Conservation (phyloP, 192 early-diverging fungal genomes). For the Entomortierella parvispora region DNA sequence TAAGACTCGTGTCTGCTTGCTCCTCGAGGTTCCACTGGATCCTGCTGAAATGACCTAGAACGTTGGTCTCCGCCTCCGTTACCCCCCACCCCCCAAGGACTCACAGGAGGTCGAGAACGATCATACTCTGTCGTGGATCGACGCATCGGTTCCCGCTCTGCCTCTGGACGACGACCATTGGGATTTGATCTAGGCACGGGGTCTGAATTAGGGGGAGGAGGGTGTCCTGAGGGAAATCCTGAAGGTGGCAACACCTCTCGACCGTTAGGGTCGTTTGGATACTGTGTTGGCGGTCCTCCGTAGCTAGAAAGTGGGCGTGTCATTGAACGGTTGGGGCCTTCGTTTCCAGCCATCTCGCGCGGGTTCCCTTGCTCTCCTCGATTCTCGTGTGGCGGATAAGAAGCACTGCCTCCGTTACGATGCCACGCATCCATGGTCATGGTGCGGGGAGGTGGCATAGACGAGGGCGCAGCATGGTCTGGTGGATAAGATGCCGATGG, state of each 20-base stretch:
- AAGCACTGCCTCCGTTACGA: not conserved
- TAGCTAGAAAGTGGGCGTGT: no score
- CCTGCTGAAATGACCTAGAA: conserved; percentile 32
- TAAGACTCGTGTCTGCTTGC: conserved; percentile 22
- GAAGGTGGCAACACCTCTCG: no score
- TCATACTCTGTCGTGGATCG: conserved; percentile 31
- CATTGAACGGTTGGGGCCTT: no score
- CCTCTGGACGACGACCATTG: conserved; percentile 8
- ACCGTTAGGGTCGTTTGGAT: no score
- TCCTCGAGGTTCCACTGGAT: conserved; percentile 10
- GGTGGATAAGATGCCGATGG: conserved; percentile 9
- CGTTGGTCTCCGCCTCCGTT: conserved; percentile 20
- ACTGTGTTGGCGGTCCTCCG: no score
- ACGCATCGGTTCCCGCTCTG: conserved; percentile 17
- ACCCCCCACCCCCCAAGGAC: no score
- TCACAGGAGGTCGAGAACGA: not conserved
- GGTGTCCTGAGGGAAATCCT: conserved; percentile 4
- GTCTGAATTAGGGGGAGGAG: not conserved
- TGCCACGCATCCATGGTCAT: conserved; percentile 13
- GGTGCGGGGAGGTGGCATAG: conserved; percentile 21
- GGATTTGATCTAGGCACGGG: not conserved
- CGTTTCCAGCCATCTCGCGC: no score
- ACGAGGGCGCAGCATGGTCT: conserved; percentile 11
- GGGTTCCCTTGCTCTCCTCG: no score
- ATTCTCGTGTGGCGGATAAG: not conserved